Evolutionary conservation across 2,329 filamentous ascomycete species (phyloP).

Genomic region (Decorospora gaudefroyi): DNA sequence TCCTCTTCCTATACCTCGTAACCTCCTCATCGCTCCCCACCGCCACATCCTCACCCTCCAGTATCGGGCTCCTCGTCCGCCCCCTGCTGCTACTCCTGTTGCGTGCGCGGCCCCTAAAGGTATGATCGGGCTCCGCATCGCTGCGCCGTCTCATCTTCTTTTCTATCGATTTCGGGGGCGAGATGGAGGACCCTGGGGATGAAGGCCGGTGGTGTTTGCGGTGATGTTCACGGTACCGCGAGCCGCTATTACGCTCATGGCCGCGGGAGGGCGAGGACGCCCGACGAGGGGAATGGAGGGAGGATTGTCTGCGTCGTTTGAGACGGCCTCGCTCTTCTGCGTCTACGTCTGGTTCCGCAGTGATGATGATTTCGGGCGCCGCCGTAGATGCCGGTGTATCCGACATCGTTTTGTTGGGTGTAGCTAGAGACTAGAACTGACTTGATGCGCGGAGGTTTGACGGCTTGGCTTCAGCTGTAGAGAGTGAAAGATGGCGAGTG

Average conservation of each 20-base stretch:
- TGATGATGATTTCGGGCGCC: slow-evolving; percentile 47
- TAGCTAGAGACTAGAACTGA: slow-evolving; percentile 4
- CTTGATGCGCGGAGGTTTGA: neutral
- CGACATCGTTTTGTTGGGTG: slow-evolving; percentile 3
- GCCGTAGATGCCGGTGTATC: slow-evolving; percentile 42
- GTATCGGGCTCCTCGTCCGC: slow-evolving; percentile 28
- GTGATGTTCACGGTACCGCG: slow-evolving; percentile 39
- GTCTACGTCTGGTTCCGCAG: slow-evolving; percentile 46
- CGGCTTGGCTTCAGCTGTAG: slow-evolving; percentile 14
- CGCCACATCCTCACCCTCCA: slow-evolving; percentile 31
- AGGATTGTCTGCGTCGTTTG: slow-evolving; percentile 38
- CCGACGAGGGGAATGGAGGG: slow-evolving; percentile 36
- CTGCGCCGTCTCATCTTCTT: slow-evolving; percentile 40
- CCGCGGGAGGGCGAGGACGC: slow-evolving; percentile 41
- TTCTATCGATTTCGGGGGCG: slow-evolving; percentile 25
- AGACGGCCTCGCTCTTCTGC: slow-evolving; percentile 40
- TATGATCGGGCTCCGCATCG: slow-evolving; percentile 45
- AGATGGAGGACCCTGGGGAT: slow-evolving; percentile 31
- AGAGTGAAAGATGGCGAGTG: slow-evolving; percentile 4
- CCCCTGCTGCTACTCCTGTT: slow-evolving; percentile 31
- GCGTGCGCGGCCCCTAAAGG: slow-evolving; percentile 38
- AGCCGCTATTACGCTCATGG: slow-evolving; percentile 41
- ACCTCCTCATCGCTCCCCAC: slow-evolving; percentile 32
- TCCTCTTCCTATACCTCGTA: slow-evolving; percentile 40
- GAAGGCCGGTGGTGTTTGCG: slow-evolving; percentile 39